These are phyloP conservation scores for Fusarium sp. DNA, from an alignment of 2,329 filamentous ascomycete species.

Conservation along the genomic window DNA sequence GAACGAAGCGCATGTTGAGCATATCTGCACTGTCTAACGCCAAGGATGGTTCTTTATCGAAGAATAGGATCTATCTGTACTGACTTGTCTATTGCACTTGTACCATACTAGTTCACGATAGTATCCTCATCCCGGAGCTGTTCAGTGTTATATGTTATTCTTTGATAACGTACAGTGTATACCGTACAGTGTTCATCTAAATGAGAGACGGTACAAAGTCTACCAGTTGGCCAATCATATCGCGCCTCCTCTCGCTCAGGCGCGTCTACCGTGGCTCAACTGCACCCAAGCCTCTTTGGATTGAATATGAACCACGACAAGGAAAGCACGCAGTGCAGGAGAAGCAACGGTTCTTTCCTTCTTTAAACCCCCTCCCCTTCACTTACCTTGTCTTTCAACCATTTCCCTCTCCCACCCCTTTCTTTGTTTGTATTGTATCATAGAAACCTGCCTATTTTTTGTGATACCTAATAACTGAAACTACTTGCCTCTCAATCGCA, in stretches of 20 bases:
- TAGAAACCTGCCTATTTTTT: slow-evolving; percentile 2
- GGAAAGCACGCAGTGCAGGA: slow-evolving; percentile 20
- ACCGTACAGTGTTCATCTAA: slow-evolving; percentile 6
- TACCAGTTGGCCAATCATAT: slow-evolving; percentile 44
- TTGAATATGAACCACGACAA: slow-evolving; percentile 26
- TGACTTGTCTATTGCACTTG: not conserved
- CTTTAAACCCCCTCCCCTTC: slow-evolving; percentile 23
- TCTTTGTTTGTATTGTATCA: slow-evolving; percentile 9
- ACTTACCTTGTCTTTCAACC: not conserved
- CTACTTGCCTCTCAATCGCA: slow-evolving; percentile 21
- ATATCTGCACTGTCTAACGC: not conserved
- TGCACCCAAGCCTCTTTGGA: slow-evolving; percentile 36
- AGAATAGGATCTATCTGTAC: not conserved
- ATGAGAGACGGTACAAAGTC: not conserved
- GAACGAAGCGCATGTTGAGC: not conserved
- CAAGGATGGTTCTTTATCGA: not conserved
- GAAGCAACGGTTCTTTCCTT: slow-evolving; percentile 17
- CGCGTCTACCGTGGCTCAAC: slow-evolving; percentile 47
- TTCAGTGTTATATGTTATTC: not conserved
- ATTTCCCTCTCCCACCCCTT: slow-evolving; percentile 9
- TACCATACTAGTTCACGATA: not conserved
- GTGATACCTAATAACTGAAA: slow-evolving; percentile 32
- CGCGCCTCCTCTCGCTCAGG: slow-evolving; percentile 24
- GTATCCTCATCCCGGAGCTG: not conserved
- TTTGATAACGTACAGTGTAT: not conserved